phyloP scores from a whole-genome alignment of 2,329 filamentous ascomycete species.

The Neonectria hederae region DNA sequence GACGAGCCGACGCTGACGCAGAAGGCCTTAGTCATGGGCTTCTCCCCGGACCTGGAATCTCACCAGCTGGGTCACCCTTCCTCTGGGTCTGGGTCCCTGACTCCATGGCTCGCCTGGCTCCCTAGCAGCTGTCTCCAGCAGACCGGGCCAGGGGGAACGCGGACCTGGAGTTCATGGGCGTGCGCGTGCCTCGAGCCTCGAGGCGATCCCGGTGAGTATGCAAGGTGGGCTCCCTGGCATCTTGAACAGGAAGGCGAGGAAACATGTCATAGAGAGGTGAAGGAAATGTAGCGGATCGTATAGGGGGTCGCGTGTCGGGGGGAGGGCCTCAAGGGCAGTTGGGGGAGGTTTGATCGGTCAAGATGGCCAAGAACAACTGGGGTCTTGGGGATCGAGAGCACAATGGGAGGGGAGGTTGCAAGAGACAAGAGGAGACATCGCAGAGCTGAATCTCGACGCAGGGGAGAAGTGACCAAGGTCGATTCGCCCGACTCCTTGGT shows the following conservation, averaged over 20 bases:
- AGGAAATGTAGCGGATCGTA: neutral
- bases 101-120: too few species aligned
- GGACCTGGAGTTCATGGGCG: slow-evolving; percentile 9
- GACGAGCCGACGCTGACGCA: slow-evolving; percentile 40
- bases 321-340: neutral
- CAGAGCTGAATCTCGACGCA: slow-evolving; percentile 29
- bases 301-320: neutral
- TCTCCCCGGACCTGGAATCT: slow-evolving; percentile 32
- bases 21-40: slow-evolving; percentile 25
- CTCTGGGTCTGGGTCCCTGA: slow-evolving; percentile 11
- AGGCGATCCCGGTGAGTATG: slow-evolving; percentile 10
- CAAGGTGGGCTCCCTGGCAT: neutral
- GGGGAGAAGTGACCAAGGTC: slow-evolving; percentile 32
- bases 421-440: slow-evolving; percentile 35
- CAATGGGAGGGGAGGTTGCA: slow-evolving; percentile 24
- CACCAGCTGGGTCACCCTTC: slow-evolving; percentile 31
- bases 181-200: slow-evolving; percentile 14
- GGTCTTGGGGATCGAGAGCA: slow-evolving; percentile 31
- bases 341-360: slow-evolving; percentile 28
- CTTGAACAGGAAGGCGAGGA: slow-evolving; percentile 17
- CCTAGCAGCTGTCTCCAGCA: slow-evolving; percentile 15
- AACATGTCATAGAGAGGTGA: slow-evolving; percentile 14
- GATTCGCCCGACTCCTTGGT: slow-evolving; percentile 25
- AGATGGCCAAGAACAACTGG: slow-evolving; percentile 29
- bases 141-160: slow-evolving; percentile 16